Evolutionary conservation across 805 yeast genomes (phyloP).

Genomic region (Cyberlindnera americana): DNA sequence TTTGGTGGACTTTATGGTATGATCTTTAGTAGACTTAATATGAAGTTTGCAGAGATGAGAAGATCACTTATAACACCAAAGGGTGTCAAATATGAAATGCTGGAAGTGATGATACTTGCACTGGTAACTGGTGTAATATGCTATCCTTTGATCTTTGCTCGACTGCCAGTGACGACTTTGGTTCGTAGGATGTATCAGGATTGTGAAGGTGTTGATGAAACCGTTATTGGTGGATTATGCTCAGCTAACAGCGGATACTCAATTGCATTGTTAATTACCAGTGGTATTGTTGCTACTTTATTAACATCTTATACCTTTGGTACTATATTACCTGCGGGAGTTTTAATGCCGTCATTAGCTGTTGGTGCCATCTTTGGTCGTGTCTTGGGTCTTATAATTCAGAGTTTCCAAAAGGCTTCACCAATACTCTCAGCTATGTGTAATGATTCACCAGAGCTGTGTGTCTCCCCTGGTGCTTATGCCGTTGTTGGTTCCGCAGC

Average conservation of each 20-base stretch:
- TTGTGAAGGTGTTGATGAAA: constrained; percentile 37
- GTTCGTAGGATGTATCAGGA: constrained; percentile 67
- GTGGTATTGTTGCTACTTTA: constrained; percentile 46
- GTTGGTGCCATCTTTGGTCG: constrained; percentile 62
- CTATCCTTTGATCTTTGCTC: constrained; percentile 52
- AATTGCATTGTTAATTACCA: constrained; percentile 13
- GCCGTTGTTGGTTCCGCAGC: constrained; percentile 89
- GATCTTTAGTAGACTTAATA: constrained; percentile 45
- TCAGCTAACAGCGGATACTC: constrained; percentile 11
- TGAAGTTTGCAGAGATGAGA: constrained; percentile 38
- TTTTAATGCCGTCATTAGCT: constrained; percentile 58
- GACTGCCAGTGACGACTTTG: constrained; percentile 52
- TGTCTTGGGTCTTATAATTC: constrained; percentile 49
- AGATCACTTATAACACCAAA: constrained; percentile 18
- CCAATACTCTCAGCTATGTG: constrained; percentile 37
- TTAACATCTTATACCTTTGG: constrained; percentile 72
- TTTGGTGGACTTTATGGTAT: constrained; percentile 69
- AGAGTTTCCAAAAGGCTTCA: constrained; percentile 40
- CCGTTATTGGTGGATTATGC: constrained; percentile 28
- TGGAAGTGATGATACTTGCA: constrained; percentile 49
- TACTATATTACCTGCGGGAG: constrained; percentile 63
- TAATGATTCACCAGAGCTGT: constrained; percentile 41
- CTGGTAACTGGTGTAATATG: constrained; percentile 50
- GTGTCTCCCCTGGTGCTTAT: constrained; percentile 83
- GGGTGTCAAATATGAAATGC: constrained; percentile 32